Percentiles rank a stretch among this genome's conserved stretches.
Conservation (phyloP, 208 protist species). For the Wallacemonas sp. region DNA sequence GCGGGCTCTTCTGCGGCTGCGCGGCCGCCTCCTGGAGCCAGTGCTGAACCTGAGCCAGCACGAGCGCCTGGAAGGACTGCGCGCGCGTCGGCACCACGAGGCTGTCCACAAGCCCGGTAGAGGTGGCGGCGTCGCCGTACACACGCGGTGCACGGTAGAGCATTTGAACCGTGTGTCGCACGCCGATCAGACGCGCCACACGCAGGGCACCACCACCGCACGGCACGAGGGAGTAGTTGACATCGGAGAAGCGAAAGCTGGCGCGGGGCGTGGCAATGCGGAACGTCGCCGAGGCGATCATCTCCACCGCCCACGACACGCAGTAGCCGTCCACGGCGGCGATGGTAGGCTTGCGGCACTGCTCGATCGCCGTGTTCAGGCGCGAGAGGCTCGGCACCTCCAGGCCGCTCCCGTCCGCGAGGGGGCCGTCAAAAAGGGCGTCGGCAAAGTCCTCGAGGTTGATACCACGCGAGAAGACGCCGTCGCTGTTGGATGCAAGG, state of each 20-base stretch:
- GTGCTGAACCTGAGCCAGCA: neutral
- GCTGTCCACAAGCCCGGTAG: constrained; percentile 64
- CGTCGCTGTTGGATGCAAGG: constrained; percentile 42
- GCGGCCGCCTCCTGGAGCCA: neutral
- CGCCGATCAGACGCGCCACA: constrained; percentile 67
- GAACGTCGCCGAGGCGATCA: constrained; percentile 69
- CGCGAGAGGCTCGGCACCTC: constrained; percentile 53
- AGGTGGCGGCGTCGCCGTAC: constrained; percentile 43
- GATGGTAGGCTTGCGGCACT: constrained; percentile 65
- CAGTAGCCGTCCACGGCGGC: constrained; percentile 71
- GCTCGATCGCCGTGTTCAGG: constrained; percentile 50
- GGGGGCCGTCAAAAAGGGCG: constrained; percentile 27
- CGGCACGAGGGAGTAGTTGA: constrained; percentile 72
- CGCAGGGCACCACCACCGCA: constrained; percentile 79
- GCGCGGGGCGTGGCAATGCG: constrained; percentile 43
- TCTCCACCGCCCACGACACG: constrained; percentile 76
- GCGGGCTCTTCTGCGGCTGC: neutral
- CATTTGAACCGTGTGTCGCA: constrained; percentile 43
- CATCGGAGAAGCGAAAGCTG: constrained; percentile 63
- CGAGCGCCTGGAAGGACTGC: neutral
- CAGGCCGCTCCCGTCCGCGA: constrained; percentile 12
- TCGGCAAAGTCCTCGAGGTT: constrained; percentile 54
- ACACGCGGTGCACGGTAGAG: constrained; percentile 42
- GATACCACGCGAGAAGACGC: constrained; percentile 78
- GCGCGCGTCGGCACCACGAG: constrained; percentile 15